A percentile compares a stretch with the other conserved stretches of the same genome.
These are phyloP conservation scores for Penicillium sp. DNA, from an alignment of 2,329 filamentous ascomycete species.

Conservation along the genomic window DNA sequence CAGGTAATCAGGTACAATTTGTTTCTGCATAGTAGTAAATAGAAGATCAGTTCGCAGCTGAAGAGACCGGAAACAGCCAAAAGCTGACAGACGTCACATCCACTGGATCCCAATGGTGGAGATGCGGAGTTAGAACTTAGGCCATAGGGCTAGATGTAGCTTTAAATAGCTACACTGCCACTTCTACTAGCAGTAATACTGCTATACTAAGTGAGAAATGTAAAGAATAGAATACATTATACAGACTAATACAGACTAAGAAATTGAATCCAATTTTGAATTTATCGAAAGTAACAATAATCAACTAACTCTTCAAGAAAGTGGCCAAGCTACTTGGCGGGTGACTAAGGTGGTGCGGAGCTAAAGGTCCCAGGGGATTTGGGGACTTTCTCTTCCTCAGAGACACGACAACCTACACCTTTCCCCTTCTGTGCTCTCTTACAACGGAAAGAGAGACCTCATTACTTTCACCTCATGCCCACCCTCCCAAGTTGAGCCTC, in stretches of 20 bases:
- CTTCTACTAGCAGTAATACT: no score
- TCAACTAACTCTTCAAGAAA: no score
- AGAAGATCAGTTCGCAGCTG: no score
- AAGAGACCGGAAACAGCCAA: conserved; percentile 12
- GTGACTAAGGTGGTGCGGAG: conserved; percentile 8
- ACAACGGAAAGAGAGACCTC: neutral
- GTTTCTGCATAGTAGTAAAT: no score
- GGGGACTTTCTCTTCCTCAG: neutral
- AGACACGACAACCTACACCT: neutral
- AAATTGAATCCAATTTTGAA: no score
- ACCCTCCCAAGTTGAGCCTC: neutral
- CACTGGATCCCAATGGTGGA: conserved; percentile 17
- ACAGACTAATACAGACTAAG: no score
- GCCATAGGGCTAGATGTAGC: neutral
- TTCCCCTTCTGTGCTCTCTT: neutral
- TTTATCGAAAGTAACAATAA: no score
- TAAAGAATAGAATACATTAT: neutral
- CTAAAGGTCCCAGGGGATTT: conserved; percentile 5
- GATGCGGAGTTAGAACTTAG: conserved; percentile 1
- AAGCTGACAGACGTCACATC: conserved; percentile 11
- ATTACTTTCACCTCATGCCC: neutral
- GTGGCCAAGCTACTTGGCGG: neutral
- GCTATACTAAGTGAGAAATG: neutral
- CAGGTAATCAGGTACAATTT: no score
- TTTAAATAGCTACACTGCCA: conserved; percentile 1